These are phyloP conservation scores for Cercophora scortea DNA, from an alignment of 495 filamentous ascomycete genomes.

Conservation along the genomic window DNA sequence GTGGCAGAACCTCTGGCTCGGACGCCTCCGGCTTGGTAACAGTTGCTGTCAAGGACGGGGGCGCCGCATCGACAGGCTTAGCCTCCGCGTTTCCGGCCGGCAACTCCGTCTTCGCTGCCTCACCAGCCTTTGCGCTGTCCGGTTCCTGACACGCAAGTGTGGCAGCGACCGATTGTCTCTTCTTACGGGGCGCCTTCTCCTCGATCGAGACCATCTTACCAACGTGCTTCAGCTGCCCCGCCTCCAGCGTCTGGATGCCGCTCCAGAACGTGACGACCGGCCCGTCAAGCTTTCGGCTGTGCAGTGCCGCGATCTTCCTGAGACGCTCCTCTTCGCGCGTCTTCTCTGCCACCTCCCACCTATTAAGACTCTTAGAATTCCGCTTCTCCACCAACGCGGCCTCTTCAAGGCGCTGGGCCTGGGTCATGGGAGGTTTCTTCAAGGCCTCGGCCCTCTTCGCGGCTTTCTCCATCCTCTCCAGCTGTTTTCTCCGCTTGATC, in stretches of 20 bases:
- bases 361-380: slow-evolving; percentile 85
- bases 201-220: slow-evolving; percentile 59
- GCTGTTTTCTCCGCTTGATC: slow-evolving; percentile 65
- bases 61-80: slow-evolving; percentile 7
- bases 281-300: slow-evolving; percentile 78
- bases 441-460: slow-evolving; percentile 67
- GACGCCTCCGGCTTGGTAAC: neutral
- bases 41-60: neutral
- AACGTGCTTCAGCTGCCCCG: slow-evolving; percentile 67
- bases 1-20: neutral
- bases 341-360: slow-evolving; percentile 90
- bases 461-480: slow-evolving; percentile 82
- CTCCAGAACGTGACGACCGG: slow-evolving; percentile 93
- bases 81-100: slow-evolving; percentile 10
- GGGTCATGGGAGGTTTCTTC: slow-evolving; percentile 76
- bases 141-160: slow-evolving; percentile 19
- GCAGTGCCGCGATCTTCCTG: slow-evolving; percentile 72
- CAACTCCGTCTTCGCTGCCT: slow-evolving; percentile 8
- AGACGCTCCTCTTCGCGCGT: slow-evolving; percentile 72
- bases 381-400: slow-evolving; percentile 73
- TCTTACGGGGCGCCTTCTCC: slow-evolving; percentile 41
- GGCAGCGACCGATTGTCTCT: slow-evolving; percentile 30
- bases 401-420: slow-evolving; percentile 77
- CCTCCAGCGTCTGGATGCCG: slow-evolving; percentile 68
- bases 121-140: slow-evolving; percentile 16